A percentile compares a stretch with the other conserved stretches of the same genome.
Evolutionary conservation across 164 flowering plant species (phyloP).

Genomic region (Brasenia schreberi): DNA sequence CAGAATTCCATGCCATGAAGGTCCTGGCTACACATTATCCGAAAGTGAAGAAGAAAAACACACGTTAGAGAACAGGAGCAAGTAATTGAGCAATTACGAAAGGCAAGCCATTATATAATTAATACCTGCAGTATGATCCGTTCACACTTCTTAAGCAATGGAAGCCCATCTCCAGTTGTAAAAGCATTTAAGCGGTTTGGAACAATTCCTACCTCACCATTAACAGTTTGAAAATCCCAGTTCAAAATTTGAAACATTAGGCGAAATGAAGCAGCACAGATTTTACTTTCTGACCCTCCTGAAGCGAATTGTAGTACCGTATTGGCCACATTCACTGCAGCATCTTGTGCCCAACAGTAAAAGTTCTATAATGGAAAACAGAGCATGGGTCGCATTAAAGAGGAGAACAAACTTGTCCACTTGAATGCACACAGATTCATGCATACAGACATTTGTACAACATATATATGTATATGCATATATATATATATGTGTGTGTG

Average conservation of each 20-base stretch:
- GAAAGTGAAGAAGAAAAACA: conserved; percentile 4
- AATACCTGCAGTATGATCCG: conserved; percentile 69
- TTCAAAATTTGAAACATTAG: conserved; percentile 84
- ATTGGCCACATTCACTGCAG: conserved; percentile 57
- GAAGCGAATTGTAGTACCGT: conserved; percentile 42
- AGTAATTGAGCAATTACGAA: not conserved
- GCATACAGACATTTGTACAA: not conserved
- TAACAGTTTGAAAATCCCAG: conserved; percentile 61
- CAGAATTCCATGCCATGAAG: conserved; percentile 64
- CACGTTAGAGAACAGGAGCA: not conserved
- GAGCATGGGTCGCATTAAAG: not conserved
- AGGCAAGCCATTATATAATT: not conserved
- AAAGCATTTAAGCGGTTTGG: conserved; percentile 30
- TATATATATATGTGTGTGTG: not conserved
- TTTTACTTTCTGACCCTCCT: conserved; percentile 59
- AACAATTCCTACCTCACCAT: conserved; percentile 14
- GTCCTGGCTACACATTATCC: conserved; percentile 58
- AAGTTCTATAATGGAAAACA: conserved; percentile 33
- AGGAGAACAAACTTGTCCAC: too few species aligned
- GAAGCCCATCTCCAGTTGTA: conserved; percentile 24
- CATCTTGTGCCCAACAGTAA: conserved; percentile 85
- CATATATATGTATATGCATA: not conserved
- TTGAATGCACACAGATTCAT: not conserved
- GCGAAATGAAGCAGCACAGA: conserved; percentile 66
- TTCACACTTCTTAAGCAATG: conserved; percentile 37